Percentiles rank a stretch among this genome's conserved stretches.
Evolutionary conservation across 2,329 filamentous ascomycete genomes (phyloP).

Genomic region (Septoria linicola): DNA sequence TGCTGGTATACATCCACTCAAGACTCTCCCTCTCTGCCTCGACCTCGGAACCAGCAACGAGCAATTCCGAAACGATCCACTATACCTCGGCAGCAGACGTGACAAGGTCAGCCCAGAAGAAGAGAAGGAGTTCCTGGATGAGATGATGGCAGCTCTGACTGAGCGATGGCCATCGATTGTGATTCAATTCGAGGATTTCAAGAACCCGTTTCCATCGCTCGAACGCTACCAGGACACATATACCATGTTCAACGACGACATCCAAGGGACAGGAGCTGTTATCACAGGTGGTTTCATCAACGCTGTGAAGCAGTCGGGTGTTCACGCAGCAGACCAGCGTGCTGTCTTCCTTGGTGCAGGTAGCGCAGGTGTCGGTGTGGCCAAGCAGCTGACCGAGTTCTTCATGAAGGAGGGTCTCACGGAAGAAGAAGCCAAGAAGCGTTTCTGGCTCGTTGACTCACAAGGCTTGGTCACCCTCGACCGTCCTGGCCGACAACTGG

Average conservation of each 20-base stretch:
- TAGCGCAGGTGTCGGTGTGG: constrained; percentile 93
- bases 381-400: constrained; percentile 96
- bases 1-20: constrained; percentile 83
- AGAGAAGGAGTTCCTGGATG: constrained; percentile 90
- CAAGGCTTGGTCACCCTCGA: constrained; percentile 84
- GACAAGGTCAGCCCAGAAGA: constrained; percentile 75
- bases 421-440: constrained; percentile 80
- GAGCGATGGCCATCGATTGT: constrained; percentile 71
- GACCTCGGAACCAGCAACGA: constrained; percentile 66
- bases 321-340: constrained; percentile 84
- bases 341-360: constrained; percentile 96
- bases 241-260: constrained; percentile 98
- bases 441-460: constrained; percentile 97
- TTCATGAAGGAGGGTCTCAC: constrained; percentile 89
- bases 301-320: constrained; percentile 77
- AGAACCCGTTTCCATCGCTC: constrained; percentile 93
- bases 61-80: constrained; percentile 68
- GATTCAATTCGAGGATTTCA: constrained; percentile 97
- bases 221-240: constrained; percentile 84
- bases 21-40: constrained; percentile 61
- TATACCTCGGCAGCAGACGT: constrained; percentile 87
- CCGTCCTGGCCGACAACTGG: constrained; percentile 80
- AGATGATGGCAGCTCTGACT: constrained; percentile 89
- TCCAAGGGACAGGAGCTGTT: constrained; percentile 95
- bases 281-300: constrained; percentile 79